Evolutionary conservation across 495 filamentous ascomycete species (phyloP).

Genomic region (Amphirosellinia nigrospora): DNA sequence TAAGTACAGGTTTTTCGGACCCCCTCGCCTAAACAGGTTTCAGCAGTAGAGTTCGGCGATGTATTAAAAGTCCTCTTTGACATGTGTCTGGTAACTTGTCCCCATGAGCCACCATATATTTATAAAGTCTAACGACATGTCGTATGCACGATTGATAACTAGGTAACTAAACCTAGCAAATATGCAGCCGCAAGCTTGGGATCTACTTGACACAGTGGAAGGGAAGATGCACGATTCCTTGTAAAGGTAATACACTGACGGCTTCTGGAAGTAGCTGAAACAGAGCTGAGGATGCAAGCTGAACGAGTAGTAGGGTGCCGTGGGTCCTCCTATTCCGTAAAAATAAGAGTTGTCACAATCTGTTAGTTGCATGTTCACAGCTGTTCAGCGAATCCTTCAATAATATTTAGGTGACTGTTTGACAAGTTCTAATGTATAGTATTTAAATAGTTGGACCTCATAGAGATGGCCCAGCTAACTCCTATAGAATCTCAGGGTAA

Average conservation of each 20-base stretch:
- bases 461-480: too few species aligned
- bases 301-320: too few species aligned
- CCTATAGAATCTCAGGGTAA: too few species aligned
- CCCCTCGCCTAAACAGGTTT: neutral
- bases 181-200: neutral
- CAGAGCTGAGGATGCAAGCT: neutral
- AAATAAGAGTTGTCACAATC: too few species aligned
- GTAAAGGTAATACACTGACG: neutral
- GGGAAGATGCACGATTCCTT: neutral
- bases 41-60: neutral
- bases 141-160: neutral
- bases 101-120: neutral
- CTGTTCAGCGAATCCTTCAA: too few species aligned
- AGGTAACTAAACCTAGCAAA: neutral
- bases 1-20: neutral
- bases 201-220: neutral
- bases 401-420: too few species aligned
- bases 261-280: slow-evolving; percentile 1
- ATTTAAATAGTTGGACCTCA: too few species aligned
- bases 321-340: neutral
- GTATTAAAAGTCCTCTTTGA: neutral
- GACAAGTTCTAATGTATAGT: too few species aligned
- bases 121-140: neutral
- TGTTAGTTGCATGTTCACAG: neutral
- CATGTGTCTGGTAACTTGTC: neutral